Evolutionary conservation across 225 moss, liverwort and hornwort genomes (phyloP).

Genomic region (Polytrichum commune): DNA sequence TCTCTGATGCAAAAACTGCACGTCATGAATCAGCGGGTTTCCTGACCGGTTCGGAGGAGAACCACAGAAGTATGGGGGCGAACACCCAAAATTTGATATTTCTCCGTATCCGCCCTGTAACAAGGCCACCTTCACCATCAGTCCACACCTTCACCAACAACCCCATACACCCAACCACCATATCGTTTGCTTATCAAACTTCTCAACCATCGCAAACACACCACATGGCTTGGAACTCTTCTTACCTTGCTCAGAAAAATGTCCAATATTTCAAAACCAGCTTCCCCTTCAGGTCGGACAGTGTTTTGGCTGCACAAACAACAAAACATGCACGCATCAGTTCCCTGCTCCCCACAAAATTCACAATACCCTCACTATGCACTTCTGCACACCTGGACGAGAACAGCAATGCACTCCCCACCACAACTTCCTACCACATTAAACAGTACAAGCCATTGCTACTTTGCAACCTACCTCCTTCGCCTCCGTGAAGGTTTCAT

Average conservation of each 20-base stretch:
- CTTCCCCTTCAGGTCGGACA: conserved; percentile 77
- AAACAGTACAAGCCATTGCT: not conserved
- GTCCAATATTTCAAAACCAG: conserved; percentile 86
- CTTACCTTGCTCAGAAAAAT: conserved; percentile 88
- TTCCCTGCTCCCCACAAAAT: too few species aligned
- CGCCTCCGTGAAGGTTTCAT: conserved; percentile 77
- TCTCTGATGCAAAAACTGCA: conserved; percentile 89
- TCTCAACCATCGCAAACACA: too few species aligned
- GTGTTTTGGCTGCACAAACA: conserved; percentile 57
- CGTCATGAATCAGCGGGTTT: conserved; percentile 92
- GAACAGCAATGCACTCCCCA: too few species aligned
- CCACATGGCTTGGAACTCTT: not conserved
- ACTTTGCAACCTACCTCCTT: conserved; percentile 37
- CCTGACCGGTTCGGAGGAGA: conserved; percentile 88
- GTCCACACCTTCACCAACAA: not conserved
- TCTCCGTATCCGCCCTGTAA: conserved; percentile 87
- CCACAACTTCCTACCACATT: too few species aligned
- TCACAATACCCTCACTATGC: too few species aligned
- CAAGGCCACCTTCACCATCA: not conserved
- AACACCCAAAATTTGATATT: conserved; percentile 80
- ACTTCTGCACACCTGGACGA: too few species aligned
- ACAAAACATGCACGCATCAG: too few species aligned
- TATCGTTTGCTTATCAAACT: too few species aligned
- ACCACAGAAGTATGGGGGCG: conserved; percentile 93
- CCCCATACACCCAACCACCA: too few species aligned